phyloP scores from a whole-genome alignment of 495 filamentous ascomycete species.

The Talaromyces adpressus region DNA sequence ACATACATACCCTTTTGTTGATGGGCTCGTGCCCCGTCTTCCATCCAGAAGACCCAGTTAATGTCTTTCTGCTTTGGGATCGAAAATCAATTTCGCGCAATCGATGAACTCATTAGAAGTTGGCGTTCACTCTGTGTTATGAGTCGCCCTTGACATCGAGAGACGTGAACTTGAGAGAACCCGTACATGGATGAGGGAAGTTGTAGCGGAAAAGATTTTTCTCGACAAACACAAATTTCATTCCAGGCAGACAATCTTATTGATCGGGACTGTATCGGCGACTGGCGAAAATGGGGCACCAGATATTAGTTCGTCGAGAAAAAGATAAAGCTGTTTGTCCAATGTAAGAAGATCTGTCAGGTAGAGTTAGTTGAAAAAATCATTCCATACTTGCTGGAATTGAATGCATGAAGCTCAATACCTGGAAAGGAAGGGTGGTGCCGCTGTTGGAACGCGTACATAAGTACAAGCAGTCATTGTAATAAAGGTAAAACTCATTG shows the following conservation, averaged over 20 bases:
- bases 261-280: background rate
- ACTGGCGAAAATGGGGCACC: background rate
- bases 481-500: background rate
- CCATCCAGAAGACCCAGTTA: no score
- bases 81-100: no score
- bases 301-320: background rate
- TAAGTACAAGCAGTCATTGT: background rate
- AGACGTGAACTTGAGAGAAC: no score
- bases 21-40: no score
- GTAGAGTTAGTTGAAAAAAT: background rate
- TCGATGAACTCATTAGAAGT: no score
- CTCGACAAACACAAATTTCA: background rate
- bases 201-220: no score
- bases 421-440: background rate
- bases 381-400: background rate
- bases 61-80: no score
- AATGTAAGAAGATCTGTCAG: background rate
- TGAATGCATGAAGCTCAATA: no score
- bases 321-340: background rate
- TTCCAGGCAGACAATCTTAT: background rate
- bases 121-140: no score
- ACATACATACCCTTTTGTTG: no score
- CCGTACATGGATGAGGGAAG: no score
- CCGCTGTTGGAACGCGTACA: background rate
- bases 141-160: no score